Evolutionary conservation across 371 early-diverging fungal species (phyloP).

Genomic region (Choanephora cucurbitarum): DNA sequence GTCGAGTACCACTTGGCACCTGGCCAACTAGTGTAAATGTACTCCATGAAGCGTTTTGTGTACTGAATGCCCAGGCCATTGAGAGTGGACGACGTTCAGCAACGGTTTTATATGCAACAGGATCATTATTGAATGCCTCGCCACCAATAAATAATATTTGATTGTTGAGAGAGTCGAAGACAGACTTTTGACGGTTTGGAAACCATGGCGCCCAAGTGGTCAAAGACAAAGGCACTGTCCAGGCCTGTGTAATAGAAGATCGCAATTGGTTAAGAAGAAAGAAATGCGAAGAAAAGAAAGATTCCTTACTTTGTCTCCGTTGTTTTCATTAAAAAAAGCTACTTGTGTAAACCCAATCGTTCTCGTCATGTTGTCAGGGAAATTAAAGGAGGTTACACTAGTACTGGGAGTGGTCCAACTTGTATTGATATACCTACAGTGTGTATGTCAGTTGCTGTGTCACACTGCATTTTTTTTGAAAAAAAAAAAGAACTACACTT

Average conservation of each 20-base stretch:
- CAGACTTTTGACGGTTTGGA: not conserved
- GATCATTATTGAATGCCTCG: not conserved
- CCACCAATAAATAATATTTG: conserved; percentile 5
- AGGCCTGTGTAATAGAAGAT: not conserved
- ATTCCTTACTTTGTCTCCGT: not conserved
- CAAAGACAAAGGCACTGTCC: not conserved
- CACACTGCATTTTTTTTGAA: not conserved
- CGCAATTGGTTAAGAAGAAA: not conserved
- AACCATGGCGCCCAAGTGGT: not conserved
- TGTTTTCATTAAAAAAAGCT: not conserved
- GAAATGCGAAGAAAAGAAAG: not conserved
- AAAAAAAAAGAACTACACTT: not conserved
- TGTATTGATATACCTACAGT: not conserved
- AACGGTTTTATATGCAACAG: too few relatives aligned
- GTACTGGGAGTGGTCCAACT: not conserved
- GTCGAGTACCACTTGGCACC: not conserved
- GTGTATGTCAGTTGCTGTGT: not conserved
- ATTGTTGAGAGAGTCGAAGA: not conserved
- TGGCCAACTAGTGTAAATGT: not conserved
- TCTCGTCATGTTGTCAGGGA: not conserved
- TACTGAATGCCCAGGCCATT: not conserved
- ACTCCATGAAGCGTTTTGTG: not conserved
- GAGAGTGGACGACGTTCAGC: not conserved
- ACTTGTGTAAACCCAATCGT: conserved; percentile 8
- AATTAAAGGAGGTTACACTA: not conserved